These are phyloP conservation scores for Phytomonas serpens DNA, from an alignment of 208 protist genomes.

Conservation along the genomic window DNA sequence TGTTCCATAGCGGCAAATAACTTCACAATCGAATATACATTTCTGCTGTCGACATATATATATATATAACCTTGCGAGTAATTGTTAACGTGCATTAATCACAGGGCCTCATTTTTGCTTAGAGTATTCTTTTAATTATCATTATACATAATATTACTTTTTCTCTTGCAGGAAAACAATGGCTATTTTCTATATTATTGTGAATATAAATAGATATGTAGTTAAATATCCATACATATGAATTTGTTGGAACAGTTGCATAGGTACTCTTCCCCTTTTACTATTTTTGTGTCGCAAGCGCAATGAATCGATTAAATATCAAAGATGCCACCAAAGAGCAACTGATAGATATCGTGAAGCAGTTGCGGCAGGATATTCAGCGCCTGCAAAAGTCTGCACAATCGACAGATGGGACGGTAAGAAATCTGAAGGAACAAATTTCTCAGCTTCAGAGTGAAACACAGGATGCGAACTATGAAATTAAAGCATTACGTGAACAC, in stretches of 20 bases:
- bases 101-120: background rate
- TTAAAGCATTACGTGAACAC: constrained; percentile 46
- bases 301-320: constrained; percentile 28
- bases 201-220: background rate
- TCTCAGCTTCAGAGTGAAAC: constrained; percentile 28
- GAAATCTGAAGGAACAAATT: constrained; percentile 42
- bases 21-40: constrained; percentile 1
- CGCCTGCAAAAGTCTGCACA: constrained; percentile 14
- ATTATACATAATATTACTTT: constrained; percentile 6
- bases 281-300: background rate
- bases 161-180: background rate
- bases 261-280: background rate
- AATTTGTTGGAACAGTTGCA: background rate
- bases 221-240: background rate
- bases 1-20: constrained; percentile 9
- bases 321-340: constrained; percentile 46
- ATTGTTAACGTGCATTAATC: background rate
- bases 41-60: constrained; percentile 1
- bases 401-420: background rate
- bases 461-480: constrained; percentile 42
- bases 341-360: constrained; percentile 46
- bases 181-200: background rate
- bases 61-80: background rate
- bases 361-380: constrained; percentile 28
- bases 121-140: background rate